These are phyloP conservation scores for Talaromyces albobiverticillius DNA, from an alignment of 2,329 filamentous ascomycete species.

Conservation along the genomic window DNA sequence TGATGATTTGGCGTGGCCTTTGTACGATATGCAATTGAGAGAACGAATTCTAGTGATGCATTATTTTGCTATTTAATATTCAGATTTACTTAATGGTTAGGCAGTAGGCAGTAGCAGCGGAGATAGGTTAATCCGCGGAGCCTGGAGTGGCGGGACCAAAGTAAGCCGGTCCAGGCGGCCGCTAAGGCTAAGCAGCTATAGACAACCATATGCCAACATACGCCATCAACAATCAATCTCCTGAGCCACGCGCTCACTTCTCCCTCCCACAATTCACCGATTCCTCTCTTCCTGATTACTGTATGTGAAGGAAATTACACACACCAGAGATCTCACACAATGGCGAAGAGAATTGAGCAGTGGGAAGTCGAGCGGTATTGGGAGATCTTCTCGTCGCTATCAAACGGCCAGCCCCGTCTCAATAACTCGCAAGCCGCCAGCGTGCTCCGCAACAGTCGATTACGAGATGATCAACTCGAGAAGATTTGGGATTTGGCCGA, in stretches of 20 bases:
- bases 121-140: too few species aligned
- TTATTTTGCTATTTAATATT: too few species aligned
- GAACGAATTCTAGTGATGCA: neutral
- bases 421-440: conserved; percentile 68
- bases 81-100: too few species aligned
- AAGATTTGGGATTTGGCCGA: conserved; percentile 96
- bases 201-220: too few species aligned
- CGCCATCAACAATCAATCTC: too few species aligned
- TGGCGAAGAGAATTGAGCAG: conserved; percentile 59
- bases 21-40: conserved; percentile 16
- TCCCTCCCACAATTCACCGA: neutral
- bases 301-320: too few species aligned
- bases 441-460: conserved; percentile 69
- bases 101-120: too few species aligned
- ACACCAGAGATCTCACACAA: conserved; percentile 19
- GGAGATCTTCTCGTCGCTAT: conserved; percentile 72
- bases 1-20: neutral
- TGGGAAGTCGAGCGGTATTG: conserved; percentile 75
- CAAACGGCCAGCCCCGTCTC: conserved; percentile 62
- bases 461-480: conserved; percentile 83
- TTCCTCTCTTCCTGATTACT: neutral
- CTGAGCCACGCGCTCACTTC: conserved; percentile 2
- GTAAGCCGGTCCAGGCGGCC: too few species aligned
- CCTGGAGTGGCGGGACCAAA: too few species aligned
- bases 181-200: too few species aligned